Base-by-base conservation (phyloP, 495 filamentous ascomycete genomes). In the Penicillium soppii region DNA sequence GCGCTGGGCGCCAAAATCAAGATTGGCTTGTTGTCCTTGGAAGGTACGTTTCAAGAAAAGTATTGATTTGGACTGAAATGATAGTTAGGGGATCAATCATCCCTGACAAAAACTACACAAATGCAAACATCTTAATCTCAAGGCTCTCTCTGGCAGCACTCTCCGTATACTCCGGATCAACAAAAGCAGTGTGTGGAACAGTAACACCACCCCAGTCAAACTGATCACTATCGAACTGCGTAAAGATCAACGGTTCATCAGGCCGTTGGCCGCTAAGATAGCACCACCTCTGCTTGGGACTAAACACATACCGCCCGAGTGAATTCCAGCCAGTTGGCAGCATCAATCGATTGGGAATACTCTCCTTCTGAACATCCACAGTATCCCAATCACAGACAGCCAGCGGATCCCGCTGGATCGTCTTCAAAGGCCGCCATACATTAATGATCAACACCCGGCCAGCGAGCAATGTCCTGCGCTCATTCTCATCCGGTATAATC, bases 361-460 rank as follows among this genome's bases (percentile, higher is more conserved):
- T 10, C 33, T 62, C 53, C 0, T 47, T 54, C 19, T 41, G 30
- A 20, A 52, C 52, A 25, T 67, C 47, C 13, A 71, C 42, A 7
- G 58, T 50, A 3, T 17, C 33, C 41, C 58, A 60, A 51, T 71
- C 70, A 43, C 57, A 63, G 5, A 83, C 56, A 4, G 73, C 76
- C 0, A 85, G 70, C 2, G 82, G 80, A 53, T 84, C 80, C 30
- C 74, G 69, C 41, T 65, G 57, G 19, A 83, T 70, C 1, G 69
- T 72, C 58, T 76, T 75, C 57, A 86, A 80, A 0, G 83, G 83
- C 5, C 83, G 76, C 84, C 82, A 86, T 42, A 85, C 82, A 52
- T 86, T 85, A 65, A 86, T 81, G 65, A 83, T 80, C 61, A 84
- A 73, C 30, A 79, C 77, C 1, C 81, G 77, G 15, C 74, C 70